Percentiles rank a stretch among this genome's conserved stretches.
These are phyloP conservation scores for Tetrapisispora pingtungensis DNA, from an alignment of 805 yeast species.

Conservation along the genomic window DNA sequence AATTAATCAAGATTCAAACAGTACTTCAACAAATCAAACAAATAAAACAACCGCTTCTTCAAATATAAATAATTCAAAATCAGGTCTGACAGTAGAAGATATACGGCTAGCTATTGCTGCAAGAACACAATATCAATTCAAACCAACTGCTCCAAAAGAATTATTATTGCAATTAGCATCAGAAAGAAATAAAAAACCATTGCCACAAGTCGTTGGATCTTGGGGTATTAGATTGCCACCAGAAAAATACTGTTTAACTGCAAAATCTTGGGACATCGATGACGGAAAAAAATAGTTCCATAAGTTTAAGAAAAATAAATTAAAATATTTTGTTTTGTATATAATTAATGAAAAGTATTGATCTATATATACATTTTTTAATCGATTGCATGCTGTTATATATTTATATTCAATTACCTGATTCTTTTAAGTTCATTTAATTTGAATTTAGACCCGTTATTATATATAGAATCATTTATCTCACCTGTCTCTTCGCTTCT, in stretches of 20 bases:
- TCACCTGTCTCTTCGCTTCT: no score
- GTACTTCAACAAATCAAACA: conserved; percentile 30
- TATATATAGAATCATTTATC: no score
- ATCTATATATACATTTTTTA: no score
- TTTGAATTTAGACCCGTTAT: no score
- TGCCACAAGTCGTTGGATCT: conserved; percentile 84
- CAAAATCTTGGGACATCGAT: conserved; percentile 22
- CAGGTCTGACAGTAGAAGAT: conserved; percentile 72
- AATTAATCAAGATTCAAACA: not conserved
- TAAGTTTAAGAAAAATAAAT: no score
- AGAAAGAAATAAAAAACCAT: conserved; percentile 78
- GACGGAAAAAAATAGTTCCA: not conserved
- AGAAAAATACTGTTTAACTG: conserved; percentile 90
- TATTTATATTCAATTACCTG: no score
- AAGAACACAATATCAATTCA: conserved; percentile 89
- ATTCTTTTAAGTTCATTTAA: no score
- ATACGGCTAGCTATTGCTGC: conserved; percentile 88
- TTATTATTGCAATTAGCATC: conserved; percentile 80
- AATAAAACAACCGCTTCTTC: not conserved
- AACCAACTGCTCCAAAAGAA: conserved; percentile 87
- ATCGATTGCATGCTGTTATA: no score
- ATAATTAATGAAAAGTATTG: no score
- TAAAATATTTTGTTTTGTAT: no score
- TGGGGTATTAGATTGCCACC: conserved; percentile 95
- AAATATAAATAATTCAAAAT: not conserved